Percentiles rank a stretch among this genome's conserved stretches.
These are phyloP conservation scores for Cyclaneusma minus DNA, from an alignment of 2,329 filamentous ascomycete species.

Conservation along the genomic window DNA sequence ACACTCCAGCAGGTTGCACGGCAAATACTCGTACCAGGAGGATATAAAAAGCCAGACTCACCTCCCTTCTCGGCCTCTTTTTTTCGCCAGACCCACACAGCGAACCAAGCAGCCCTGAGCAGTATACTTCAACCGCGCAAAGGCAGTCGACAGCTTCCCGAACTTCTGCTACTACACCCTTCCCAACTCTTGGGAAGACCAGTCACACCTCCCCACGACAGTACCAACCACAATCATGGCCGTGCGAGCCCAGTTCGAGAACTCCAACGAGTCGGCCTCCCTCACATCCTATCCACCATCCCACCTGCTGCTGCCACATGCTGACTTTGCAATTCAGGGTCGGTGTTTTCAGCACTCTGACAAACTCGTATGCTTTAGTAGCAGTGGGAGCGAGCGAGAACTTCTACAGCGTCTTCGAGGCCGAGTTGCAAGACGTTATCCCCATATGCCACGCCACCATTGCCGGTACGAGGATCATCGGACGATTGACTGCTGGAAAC, in stretches of 20 bases:
- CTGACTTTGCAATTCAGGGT: conserved; percentile 40
- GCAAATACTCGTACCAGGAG: no score
- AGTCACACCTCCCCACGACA: no score
- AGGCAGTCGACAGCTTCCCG: no score
- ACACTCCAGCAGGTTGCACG: no score
- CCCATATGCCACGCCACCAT: conserved; percentile 96
- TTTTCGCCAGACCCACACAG: no score
- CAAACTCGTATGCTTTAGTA: conserved; percentile 91
- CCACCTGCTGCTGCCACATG: conserved; percentile 3
- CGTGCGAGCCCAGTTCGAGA: conserved; percentile 66
- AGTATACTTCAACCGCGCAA: no score
- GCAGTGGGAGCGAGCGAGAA: conserved; percentile 93
- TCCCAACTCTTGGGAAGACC: no score
- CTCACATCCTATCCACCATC: conserved; percentile 6
- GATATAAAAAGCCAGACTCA: no score
- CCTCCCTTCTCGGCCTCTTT: no score
- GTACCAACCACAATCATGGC: conserved; percentile 33
- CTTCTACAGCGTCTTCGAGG: conserved; percentile 98
- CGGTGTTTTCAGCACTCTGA: conserved; percentile 91
- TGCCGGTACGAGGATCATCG: conserved; percentile 89
- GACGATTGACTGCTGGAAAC: conserved; percentile 89
- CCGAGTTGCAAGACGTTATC: conserved; percentile 92
- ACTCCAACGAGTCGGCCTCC: conserved; percentile 67
- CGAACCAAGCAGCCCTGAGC: no score
- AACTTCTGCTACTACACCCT: no score